Conservation (phyloP, 1,284 basidiomycete genomes). For the Ganoderma resinaceum region DNA sequence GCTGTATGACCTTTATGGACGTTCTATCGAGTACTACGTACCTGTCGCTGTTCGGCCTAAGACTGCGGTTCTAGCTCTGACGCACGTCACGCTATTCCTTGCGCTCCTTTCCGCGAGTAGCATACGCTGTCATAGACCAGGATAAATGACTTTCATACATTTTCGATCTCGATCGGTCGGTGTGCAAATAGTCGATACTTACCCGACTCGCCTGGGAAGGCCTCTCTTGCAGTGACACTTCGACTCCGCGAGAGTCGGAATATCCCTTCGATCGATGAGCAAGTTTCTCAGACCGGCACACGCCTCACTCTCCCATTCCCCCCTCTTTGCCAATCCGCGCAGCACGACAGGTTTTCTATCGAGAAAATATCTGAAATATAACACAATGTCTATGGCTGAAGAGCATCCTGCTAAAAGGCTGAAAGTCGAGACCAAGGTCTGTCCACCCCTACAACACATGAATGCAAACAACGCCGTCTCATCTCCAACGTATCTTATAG, state of each 20-base stretch:
- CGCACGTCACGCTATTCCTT: constrained; percentile 6
- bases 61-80: background rate
- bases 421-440: constrained; percentile 53
- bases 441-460: background rate
- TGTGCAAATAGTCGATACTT: background rate
- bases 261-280: constrained; percentile 19
- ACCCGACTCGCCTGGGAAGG: constrained; percentile 1
- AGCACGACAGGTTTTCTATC: background rate
- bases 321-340: background rate
- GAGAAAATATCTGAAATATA: background rate
- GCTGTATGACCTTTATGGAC: constrained; percentile 33
- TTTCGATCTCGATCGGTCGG: constrained; percentile 9
- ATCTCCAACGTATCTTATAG: constrained; percentile 42
- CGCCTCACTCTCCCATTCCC: background rate
- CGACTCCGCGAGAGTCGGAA: constrained; percentile 23
- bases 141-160: constrained; percentile 20
- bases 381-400: constrained; percentile 43
- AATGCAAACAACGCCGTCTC: background rate
- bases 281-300: background rate
- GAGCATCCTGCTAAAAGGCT: constrained; percentile 54
- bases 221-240: background rate
- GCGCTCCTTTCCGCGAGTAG: constrained; percentile 2
- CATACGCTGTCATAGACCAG: constrained; percentile 14
- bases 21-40: constrained; percentile 15
- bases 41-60: constrained; percentile 23